phyloP scores from a whole-genome alignment of 331 rosid species.

The Phaseolus coccineus region DNA sequence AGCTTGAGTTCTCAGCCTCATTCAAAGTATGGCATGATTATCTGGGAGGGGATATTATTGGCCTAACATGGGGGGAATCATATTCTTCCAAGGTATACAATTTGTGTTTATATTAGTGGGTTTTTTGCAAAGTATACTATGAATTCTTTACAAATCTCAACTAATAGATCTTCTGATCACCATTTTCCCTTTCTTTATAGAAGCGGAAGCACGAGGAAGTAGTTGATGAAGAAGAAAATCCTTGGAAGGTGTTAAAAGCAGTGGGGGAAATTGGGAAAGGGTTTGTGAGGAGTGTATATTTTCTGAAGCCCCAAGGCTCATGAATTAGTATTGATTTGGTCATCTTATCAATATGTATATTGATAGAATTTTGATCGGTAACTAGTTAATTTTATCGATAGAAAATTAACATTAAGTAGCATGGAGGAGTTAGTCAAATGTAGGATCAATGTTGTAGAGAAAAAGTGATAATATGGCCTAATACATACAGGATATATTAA shows the following conservation, averaged over 20 bases:
- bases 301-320: conserved; percentile 72
- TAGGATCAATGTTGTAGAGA: neutral
- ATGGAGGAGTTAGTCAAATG: conserved; percentile 26
- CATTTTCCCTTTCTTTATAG: conserved; percentile 45
- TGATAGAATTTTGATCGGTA: conserved; percentile 38
- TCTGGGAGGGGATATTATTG: conserved; percentile 92
- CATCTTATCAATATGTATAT: conserved; percentile 12
- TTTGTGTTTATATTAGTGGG: neutral
- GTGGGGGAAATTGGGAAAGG: conserved; percentile 91
- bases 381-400: conserved; percentile 21
- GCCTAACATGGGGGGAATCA: conserved; percentile 80
- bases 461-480: conserved; percentile 10
- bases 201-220: conserved; percentile 76
- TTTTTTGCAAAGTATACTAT: neutral
- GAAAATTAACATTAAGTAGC: conserved; percentile 12
- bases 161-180: conserved; percentile 31
- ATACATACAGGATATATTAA: neutral
- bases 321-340: conserved; percentile 12
- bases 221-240: conserved; percentile 59
- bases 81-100: conserved; percentile 71
- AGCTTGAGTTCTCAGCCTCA: conserved; percentile 69
- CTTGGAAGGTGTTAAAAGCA: conserved; percentile 62
- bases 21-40: conserved; percentile 91
- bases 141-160: conserved; percentile 14
- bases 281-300: conserved; percentile 72